Conservation (phyloP, 148 eudicot species). For the Silene uniflora region DNA sequence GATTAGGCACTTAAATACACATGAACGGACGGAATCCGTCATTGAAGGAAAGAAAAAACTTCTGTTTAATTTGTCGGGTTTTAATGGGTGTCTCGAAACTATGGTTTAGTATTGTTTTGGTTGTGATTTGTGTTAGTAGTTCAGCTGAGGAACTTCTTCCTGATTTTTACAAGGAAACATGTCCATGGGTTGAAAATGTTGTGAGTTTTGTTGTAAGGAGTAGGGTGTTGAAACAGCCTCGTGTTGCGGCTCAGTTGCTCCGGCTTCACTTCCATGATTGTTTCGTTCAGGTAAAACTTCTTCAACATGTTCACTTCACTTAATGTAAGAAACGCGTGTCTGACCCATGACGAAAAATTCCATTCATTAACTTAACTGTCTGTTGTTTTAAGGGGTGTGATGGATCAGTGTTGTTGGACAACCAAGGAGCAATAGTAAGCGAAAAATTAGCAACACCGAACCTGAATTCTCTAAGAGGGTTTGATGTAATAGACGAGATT, state of each 20-base stretch:
- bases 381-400: conserved; percentile 51
- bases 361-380: not conserved
- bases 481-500: conserved; percentile 52
- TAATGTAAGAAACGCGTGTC: too few species aligned
- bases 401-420: conserved; percentile 58
- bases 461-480: conserved; percentile 49
- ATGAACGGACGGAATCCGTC: not conserved
- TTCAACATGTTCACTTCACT: not conserved
- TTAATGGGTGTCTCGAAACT: conserved; percentile 19
- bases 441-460: conserved; percentile 62
- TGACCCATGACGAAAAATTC: too few species aligned
- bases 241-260: conserved; percentile 60
- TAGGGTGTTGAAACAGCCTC: conserved; percentile 49
- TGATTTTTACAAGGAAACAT: conserved; percentile 46
- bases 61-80: not conserved
- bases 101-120: conserved; percentile 18
- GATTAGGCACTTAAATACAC: not conserved
- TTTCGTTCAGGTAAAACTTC: conserved; percentile 48
- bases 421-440: conserved; percentile 41
- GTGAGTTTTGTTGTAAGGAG: conserved; percentile 45
- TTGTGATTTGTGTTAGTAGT: conserved; percentile 15
- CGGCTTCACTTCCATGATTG: conserved; percentile 73
- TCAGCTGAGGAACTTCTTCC: conserved; percentile 27
- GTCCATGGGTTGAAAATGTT: conserved; percentile 47
- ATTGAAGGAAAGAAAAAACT: not conserved